A percentile compares a stretch with the other conserved stretches of the same genome.
Evolutionary conservation across 768 basidiomycete genomes (phyloP).

Genomic region (Cantharellus anzutake): DNA sequence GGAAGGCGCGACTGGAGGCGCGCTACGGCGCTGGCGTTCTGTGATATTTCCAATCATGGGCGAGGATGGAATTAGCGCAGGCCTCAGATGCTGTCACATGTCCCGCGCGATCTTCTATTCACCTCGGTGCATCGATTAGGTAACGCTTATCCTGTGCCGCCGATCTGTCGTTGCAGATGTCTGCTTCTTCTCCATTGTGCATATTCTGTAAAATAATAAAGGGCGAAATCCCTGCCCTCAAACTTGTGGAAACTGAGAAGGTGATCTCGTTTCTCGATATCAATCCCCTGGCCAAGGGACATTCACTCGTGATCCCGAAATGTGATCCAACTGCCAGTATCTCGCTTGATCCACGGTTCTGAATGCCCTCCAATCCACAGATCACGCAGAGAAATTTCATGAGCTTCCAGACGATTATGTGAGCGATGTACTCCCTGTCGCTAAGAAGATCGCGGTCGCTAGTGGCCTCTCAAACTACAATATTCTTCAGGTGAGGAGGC

Average conservation of each 20-base stretch:
- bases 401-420: slow-evolving; percentile 25
- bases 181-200: slow-evolving; percentile 21
- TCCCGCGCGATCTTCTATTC: no score
- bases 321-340: slow-evolving; percentile 25
- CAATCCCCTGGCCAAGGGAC: slow-evolving; percentile 73
- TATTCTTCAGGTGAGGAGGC: slow-evolving; percentile 18
- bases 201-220: slow-evolving; percentile 94
- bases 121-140: no score
- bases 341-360: neutral
- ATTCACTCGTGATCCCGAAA: slow-evolving; percentile 87
- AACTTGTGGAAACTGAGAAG: slow-evolving; percentile 56
- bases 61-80: no score
- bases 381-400: slow-evolving; percentile 25
- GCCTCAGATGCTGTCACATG: no score
- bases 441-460: slow-evolving; percentile 21
- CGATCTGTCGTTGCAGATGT: no score
- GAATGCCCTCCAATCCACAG: slow-evolving; percentile 10
- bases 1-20: slow-evolving; percentile 13
- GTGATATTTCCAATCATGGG: slow-evolving; percentile 27
- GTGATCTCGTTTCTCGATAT: slow-evolving; percentile 88
- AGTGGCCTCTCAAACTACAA: slow-evolving; percentile 23
- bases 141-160: no score
- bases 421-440: slow-evolving; percentile 21
- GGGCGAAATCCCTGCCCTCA: slow-evolving; percentile 73
- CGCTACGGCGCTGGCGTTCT: slow-evolving; percentile 20